Base-by-base conservation (phyloP, 441 rosid species). In the Euphorbia schlechtendalii region DNA sequence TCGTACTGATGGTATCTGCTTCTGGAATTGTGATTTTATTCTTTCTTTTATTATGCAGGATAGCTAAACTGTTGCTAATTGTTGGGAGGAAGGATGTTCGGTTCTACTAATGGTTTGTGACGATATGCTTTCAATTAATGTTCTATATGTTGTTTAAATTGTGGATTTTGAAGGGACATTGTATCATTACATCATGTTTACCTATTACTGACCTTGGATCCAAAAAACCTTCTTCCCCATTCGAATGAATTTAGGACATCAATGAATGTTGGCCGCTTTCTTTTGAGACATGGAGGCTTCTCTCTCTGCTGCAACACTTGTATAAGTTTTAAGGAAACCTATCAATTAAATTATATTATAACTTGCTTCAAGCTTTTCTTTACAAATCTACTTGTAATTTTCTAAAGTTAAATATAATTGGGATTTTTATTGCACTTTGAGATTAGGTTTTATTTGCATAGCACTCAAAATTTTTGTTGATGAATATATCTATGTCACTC, bases 101-200 rank as follows among this genome's bases (percentile, higher is more conserved):
- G 88, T 59, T 66, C 87, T 8, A 73, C 80, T 36, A 83, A 64
- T 59, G 77, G 96, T 87, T 72, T 79, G 91, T 69, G 61, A 55
- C 6, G 8, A 15, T 74, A 54, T 8, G 51, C 13, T 17, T 69
- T 45, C 13, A 20, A 30, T 67, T 2, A 14, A 25, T 25, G 3
- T 45, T 53, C 14, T 32, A 12, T 20, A 9, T 59, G 11, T 57
- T 10, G 24, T 59, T 17, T 13, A 17, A 18, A n/a, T 32, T 55
- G n/a, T 9, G 7, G 58, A 54, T 24, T 54, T 8, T 1, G 58
- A 10, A 10, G 10, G 18, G 20, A 10, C 59, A 56, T 56, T 25
- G 36, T 27, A 5, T 56, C 36, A 17, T 15, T 6, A 15, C 27
- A 13, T 56, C 7, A 15, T 56, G 7, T 25, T 25, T 6, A 15